A percentile compares a stretch with the other conserved stretches of the same genome.
phyloP scores from a whole-genome alignment of 176 grass and related monocot species.

The Aegilops sharonensis region DNA sequence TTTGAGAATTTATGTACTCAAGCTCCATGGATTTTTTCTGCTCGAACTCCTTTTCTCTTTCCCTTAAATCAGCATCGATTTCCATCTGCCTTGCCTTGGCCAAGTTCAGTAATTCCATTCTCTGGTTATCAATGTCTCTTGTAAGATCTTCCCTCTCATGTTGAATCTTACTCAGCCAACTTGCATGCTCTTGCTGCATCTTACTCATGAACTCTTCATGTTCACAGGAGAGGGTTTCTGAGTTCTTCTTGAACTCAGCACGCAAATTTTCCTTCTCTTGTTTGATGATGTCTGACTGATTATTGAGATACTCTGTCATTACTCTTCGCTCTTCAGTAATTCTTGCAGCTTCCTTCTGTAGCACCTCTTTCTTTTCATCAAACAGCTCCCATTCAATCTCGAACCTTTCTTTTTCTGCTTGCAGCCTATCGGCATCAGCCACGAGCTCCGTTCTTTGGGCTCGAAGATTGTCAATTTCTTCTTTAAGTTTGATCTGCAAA shows the following conservation, averaged over 20 bases:
- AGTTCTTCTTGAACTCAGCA: slow-evolving; percentile 61
- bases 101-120: slow-evolving; percentile 61
- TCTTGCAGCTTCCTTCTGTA: slow-evolving; percentile 59
- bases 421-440: slow-evolving; percentile 72
- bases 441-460: slow-evolving; percentile 68
- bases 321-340: slow-evolving; percentile 67
- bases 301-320: slow-evolving; percentile 55
- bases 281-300: slow-evolving; percentile 67
- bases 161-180: slow-evolving; percentile 67
- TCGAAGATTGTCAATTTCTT: slow-evolving; percentile 91
- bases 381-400: slow-evolving; percentile 92
- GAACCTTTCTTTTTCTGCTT: slow-evolving; percentile 91
- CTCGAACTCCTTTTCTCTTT: slow-evolving; percentile 71
- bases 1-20: slow-evolving; percentile 68
- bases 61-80: slow-evolving; percentile 66
- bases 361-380: slow-evolving; percentile 85
- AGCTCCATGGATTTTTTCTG: slow-evolving; percentile 69
- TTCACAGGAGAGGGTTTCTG: slow-evolving; percentile 68
- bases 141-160: slow-evolving; percentile 79
- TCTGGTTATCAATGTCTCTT: slow-evolving; percentile 75
- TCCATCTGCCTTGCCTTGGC: slow-evolving; percentile 65
- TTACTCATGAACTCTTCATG: slow-evolving; percentile 71
- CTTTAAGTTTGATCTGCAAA: slow-evolving; percentile 81
- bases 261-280: slow-evolving; percentile 73
- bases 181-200: slow-evolving; percentile 76